Evolutionary conservation across 148 eudicot species (phyloP).

Genomic region (Camellia sinensis): DNA sequence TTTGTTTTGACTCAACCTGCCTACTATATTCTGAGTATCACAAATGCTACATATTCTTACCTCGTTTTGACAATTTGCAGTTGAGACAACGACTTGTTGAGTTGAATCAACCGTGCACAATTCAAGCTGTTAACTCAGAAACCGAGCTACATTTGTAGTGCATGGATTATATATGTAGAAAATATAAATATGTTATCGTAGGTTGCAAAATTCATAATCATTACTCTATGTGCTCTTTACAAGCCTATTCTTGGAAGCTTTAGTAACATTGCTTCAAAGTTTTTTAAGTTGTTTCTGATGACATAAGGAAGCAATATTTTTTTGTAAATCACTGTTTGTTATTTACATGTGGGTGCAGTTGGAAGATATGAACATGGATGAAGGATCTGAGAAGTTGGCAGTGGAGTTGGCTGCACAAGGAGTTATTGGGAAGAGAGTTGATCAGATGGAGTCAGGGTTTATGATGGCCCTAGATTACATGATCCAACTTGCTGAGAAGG

Average conservation of each 20-base stretch:
- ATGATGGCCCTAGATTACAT: constrained; percentile 99
- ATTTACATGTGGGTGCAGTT: constrained; percentile 41
- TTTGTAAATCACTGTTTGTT: not conserved
- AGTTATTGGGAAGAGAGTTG: constrained; percentile 97
- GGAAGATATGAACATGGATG: constrained; percentile 92
- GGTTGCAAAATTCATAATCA: not conserved
- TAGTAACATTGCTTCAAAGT: not conserved
- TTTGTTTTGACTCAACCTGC: not conserved
- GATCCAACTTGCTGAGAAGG: constrained; percentile 80
- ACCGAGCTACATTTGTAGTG: not conserved
- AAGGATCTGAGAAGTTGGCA: constrained; percentile 77
- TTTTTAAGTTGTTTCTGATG: not conserved
- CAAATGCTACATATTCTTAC: not conserved
- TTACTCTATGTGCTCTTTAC: not conserved
- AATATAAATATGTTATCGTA: not conserved
- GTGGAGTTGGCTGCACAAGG: constrained; percentile 94
- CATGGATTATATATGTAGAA: not conserved
- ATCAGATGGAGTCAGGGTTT: constrained; percentile 91
- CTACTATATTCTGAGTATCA: not conserved
- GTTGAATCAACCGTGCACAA: not conserved
- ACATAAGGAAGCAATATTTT: not conserved
- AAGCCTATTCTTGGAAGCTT: not conserved
- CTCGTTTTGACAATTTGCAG: not conserved
- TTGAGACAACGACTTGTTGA: not conserved
- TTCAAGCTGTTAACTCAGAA: not conserved